A percentile compares a stretch with the other conserved stretches of the same genome.
These are phyloP conservation scores for Haematococcus lacustris DNA, from an alignment of 139 green algal species.

Conservation along the genomic window DNA sequence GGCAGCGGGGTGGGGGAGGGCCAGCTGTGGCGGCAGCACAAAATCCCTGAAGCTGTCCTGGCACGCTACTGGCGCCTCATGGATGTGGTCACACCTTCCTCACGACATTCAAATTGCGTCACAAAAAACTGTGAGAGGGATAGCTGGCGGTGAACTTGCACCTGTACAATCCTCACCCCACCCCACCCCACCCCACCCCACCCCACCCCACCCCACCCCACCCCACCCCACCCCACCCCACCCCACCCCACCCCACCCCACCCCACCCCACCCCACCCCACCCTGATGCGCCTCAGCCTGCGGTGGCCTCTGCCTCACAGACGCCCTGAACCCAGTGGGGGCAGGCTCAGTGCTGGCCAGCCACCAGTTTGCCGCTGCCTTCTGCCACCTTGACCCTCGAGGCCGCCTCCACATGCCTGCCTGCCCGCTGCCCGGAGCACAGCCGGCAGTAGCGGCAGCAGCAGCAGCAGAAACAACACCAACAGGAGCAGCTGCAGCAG, in stretches of 20 bases:
- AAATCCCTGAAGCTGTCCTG: too few species aligned
- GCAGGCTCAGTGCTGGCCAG: conserved; percentile 13
- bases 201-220: too few species aligned
- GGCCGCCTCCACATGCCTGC: conserved; percentile 5
- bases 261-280: too few species aligned
- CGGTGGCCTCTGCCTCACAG: neutral
- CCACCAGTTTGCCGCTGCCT: conserved; percentile 2
- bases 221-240: too few species aligned
- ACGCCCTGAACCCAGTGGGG: conserved; percentile 6
- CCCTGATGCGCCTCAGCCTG: too few species aligned
- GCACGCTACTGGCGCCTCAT: conserved; percentile 10
- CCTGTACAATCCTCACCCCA: too few species aligned
- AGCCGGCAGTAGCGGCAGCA: neutral
- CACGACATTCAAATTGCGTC: conserved; percentile 11
- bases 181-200: too few species aligned
- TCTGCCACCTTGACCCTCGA: neutral
- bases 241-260: too few species aligned
- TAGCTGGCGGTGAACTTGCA: too few species aligned
- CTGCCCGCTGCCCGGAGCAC: neutral
- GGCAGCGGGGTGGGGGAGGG: too few species aligned
- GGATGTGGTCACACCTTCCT: conserved; percentile 6
- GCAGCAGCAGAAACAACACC: neutral
- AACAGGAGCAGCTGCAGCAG: too few species aligned
- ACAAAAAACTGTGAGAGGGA: conserved; percentile 15
- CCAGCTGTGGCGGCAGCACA: too few species aligned